These are phyloP conservation scores for Fusarium humuli DNA, from an alignment of 2,329 filamentous ascomycete species.

Conservation along the genomic window DNA sequence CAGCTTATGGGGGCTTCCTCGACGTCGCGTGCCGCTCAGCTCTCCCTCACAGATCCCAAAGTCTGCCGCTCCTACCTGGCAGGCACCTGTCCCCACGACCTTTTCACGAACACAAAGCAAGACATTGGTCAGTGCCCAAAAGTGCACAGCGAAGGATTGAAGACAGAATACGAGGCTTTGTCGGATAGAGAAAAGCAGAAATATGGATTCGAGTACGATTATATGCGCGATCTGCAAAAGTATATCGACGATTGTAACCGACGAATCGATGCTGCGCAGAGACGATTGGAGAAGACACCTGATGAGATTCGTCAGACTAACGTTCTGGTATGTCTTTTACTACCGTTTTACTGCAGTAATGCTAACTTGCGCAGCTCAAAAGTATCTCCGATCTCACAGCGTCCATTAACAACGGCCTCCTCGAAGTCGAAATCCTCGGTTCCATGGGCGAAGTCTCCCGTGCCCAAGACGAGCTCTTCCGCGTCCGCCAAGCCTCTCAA, in stretches of 20 bases:
- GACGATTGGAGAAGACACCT: conserved; percentile 93
- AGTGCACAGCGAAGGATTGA: conserved; percentile 87
- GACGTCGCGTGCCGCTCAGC: conserved; percentile 79
- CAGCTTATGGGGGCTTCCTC: conserved; percentile 88
- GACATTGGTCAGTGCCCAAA: conserved; percentile 91
- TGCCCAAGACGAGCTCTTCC: conserved; percentile 89
- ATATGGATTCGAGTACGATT: conserved; percentile 95
- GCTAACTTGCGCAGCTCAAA: conserved; percentile 67
- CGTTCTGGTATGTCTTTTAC: conserved; percentile 65
- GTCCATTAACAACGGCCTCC: conserved; percentile 82
- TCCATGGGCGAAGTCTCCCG: conserved; percentile 83
- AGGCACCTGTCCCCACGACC: conserved; percentile 95
- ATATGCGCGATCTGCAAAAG: conserved; percentile 93
- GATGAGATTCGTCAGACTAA: conserved; percentile 98
- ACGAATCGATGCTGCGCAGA: conserved; percentile 89
- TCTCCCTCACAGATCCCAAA: conserved; percentile 90
- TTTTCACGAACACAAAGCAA: conserved; percentile 99
- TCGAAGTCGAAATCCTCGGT: conserved; percentile 87
- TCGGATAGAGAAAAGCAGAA: conserved; percentile 77
- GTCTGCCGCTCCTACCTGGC: conserved; percentile 94
- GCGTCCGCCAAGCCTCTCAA: conserved; percentile 81
- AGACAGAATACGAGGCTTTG: conserved; percentile 86
- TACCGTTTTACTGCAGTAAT: rapidly evolving
- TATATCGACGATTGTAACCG: conserved; percentile 98
- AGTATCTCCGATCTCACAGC: conserved; percentile 83